These are phyloP conservation scores for Fraxinus latifolia DNA, from an alignment of 305 asterid genomes.

Conservation along the genomic window DNA sequence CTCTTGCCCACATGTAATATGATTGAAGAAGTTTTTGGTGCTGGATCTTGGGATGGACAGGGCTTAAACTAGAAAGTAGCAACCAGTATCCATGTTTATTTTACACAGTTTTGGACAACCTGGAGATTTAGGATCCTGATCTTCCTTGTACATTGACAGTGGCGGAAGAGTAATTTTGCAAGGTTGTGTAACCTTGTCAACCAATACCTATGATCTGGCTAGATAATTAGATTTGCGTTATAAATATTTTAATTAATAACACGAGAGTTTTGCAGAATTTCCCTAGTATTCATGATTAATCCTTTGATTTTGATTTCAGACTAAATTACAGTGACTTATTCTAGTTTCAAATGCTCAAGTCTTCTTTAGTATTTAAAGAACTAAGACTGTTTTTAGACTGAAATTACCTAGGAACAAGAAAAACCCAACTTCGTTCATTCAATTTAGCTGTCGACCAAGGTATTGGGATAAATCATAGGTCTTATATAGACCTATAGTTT, in stretches of 20 bases:
- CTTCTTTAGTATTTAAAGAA: background rate
- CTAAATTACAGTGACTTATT: background rate
- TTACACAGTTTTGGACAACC: background rate
- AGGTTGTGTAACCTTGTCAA: background rate
- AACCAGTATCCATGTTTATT: background rate
- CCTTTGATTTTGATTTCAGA: background rate
- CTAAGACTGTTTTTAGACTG: background rate
- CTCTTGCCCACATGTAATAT: constrained; percentile 41
- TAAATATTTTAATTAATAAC: background rate
- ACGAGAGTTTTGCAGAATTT: background rate
- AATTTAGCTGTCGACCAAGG: background rate
- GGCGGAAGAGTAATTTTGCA: constrained; percentile 9
- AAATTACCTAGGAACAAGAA: background rate
- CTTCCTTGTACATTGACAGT: constrained; percentile 20
- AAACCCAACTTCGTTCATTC: background rate
- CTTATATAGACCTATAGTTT: no score
- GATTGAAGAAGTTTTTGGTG: constrained; percentile 54
- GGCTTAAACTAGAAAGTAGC: constrained; percentile 23
- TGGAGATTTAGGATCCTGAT: background rate
- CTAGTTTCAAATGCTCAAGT: background rate
- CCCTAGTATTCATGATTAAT: background rate
- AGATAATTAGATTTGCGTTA: background rate
- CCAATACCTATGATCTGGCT: background rate
- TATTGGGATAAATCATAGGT: no score
- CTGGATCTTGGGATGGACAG: constrained; percentile 36